Percentiles rank a stretch among this genome's conserved stretches.
These are phyloP conservation scores for Geotrichum reessii DNA, from an alignment of 1,139 yeast species.

Conservation along the genomic window DNA sequence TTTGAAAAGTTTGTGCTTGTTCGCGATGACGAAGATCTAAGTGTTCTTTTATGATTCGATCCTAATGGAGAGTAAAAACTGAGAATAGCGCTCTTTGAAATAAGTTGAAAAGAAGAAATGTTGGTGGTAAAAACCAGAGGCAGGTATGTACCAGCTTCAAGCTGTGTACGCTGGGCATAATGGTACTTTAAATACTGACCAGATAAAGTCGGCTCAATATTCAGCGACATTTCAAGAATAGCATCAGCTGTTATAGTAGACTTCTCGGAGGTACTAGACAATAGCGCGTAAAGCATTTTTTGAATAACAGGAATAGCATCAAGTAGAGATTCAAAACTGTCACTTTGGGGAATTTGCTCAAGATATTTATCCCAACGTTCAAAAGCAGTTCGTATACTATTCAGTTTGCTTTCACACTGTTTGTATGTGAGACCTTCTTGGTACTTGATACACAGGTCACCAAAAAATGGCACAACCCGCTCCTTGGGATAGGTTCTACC, in stretches of 20 bases:
- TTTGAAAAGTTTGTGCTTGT: constrained; percentile 1
- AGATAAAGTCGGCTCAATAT: constrained; percentile 41
- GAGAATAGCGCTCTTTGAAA: constrained; percentile 46
- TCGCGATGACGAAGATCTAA: constrained; percentile 9
- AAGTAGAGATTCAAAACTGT: constrained; percentile 30
- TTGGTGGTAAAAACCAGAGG: constrained; percentile 57
- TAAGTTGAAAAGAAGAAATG: constrained; percentile 49
- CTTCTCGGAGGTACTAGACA: constrained; percentile 30
- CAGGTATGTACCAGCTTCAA: constrained; percentile 52
- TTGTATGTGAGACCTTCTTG: constrained; percentile 41
- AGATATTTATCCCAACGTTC: constrained; percentile 75
- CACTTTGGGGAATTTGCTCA: constrained; percentile 40
- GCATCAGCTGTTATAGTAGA: constrained; percentile 23
- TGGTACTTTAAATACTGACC: constrained; percentile 42
- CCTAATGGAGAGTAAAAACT: constrained; percentile 21
- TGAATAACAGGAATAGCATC: constrained; percentile 33
- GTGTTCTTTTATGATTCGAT: constrained; percentile 15
- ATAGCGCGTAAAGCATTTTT: constrained; percentile 36
- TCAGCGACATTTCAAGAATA: constrained; percentile 40
- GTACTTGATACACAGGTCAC: constrained; percentile 56
- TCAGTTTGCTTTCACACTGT: constrained; percentile 61
- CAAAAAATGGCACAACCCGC: constrained; percentile 83
- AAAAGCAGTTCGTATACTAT: constrained; percentile 65
- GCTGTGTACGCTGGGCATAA: constrained; percentile 42
- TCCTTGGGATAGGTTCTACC: constrained; percentile 73